These are phyloP conservation scores for Cyclotella choctawhatcheeana DNA, from an alignment of 108 stramenopile species.

Conservation along the genomic window DNA sequence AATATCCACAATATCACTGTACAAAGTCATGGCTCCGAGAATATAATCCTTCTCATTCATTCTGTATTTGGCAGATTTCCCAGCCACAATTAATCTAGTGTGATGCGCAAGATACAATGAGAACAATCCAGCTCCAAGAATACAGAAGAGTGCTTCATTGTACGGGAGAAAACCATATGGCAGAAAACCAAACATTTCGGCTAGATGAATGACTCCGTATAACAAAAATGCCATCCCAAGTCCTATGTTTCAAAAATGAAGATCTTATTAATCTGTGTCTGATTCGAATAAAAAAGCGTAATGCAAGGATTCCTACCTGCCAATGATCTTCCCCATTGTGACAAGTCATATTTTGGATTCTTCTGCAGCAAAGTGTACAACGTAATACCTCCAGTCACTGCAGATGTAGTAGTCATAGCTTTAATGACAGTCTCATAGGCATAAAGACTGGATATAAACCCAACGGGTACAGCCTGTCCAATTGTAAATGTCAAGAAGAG, in stretches of 20 bases:
- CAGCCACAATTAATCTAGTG: slow-evolving; percentile 80
- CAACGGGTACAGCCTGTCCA: slow-evolving; percentile 79
- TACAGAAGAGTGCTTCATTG: slow-evolving; percentile 64
- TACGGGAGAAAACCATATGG: slow-evolving; percentile 78
- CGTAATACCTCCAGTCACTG: slow-evolving; percentile 74
- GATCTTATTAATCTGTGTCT: too few species aligned
- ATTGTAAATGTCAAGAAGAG: slow-evolving; percentile 76
- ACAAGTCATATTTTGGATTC: slow-evolving; percentile 92
- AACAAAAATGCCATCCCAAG: slow-evolving; percentile 73
- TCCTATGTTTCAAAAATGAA: too few species aligned
- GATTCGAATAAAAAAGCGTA: too few species aligned
- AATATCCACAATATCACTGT: slow-evolving; percentile 93
- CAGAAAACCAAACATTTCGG: slow-evolving; percentile 68
- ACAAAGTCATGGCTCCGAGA: slow-evolving; percentile 86
- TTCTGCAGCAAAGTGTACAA: slow-evolving; percentile 78
- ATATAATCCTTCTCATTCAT: slow-evolving; percentile 95
- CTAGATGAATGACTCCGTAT: slow-evolving; percentile 70
- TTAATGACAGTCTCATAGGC: slow-evolving; percentile 66
- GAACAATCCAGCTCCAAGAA: slow-evolving; percentile 72
- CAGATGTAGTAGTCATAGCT: slow-evolving; percentile 75
- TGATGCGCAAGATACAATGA: slow-evolving; percentile 80
- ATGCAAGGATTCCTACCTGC: too few species aligned
- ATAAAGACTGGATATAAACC: slow-evolving; percentile 74
- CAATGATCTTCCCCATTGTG: slow-evolving; percentile 77
- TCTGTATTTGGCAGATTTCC: slow-evolving; percentile 82